These are phyloP conservation scores for Tolypocladium pustulatum DNA, from an alignment of 2,329 filamentous ascomycete species.

Conservation along the genomic window DNA sequence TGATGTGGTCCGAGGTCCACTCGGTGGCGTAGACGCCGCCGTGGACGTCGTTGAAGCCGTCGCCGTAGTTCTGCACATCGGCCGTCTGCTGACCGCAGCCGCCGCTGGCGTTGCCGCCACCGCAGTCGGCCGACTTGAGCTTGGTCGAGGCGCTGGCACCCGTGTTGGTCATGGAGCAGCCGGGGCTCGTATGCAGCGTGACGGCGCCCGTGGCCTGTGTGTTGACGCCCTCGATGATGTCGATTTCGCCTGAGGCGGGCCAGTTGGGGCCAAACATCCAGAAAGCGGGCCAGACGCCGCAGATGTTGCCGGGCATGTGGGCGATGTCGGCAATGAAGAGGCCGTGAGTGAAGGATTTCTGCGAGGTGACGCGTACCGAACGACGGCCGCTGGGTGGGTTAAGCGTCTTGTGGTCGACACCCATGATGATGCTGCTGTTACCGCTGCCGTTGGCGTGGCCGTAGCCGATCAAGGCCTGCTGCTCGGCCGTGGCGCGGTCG, in stretches of 20 bases:
- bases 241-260: constrained; percentile 64
- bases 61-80: constrained; percentile 48
- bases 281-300: constrained; percentile 69
- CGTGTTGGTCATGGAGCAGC: constrained; percentile 45
- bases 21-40: constrained; percentile 67
- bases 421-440: constrained; percentile 52
- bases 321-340: constrained; percentile 63
- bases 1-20: constrained; percentile 64
- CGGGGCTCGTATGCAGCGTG: constrained; percentile 55
- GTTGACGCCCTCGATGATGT: constrained; percentile 73
- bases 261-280: constrained; percentile 59
- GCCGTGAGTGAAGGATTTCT: constrained; percentile 54
- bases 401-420: constrained; percentile 52
- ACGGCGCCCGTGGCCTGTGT: constrained; percentile 45
- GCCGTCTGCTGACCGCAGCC: constrained; percentile 50
- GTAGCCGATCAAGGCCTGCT: constrained; percentile 47
- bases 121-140: constrained; percentile 45
- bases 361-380: constrained; percentile 61
- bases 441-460: constrained; percentile 28
- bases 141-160: constrained; percentile 35
- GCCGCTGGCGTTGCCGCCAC: constrained; percentile 35
- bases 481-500: constrained; percentile 44
- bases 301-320: constrained; percentile 65
- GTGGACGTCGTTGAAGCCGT: constrained; percentile 57
- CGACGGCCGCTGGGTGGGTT: constrained; percentile 49